Base-by-base conservation (phyloP, 2,329 filamentous ascomycete genomes). In the Colletotrichum nymphaeae region DNA sequence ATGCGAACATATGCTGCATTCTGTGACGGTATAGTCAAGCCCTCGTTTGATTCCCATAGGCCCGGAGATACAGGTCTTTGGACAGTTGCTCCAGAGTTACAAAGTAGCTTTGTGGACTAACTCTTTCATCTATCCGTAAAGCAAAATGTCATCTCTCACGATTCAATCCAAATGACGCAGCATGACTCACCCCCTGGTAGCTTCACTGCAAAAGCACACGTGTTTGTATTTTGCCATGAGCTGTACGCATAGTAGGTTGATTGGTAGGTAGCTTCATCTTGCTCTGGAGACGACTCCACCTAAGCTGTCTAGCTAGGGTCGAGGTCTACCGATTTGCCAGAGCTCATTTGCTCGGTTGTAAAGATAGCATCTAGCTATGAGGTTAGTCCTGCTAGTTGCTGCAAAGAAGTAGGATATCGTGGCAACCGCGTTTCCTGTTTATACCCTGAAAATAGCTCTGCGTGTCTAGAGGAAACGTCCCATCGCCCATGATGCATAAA, bases 181-280 rank as follows among this genome's bases (percentile, higher is more conserved):
- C 60, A 73, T 73, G 67, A 70, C 66, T 70, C 70, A 73, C 37
- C 37, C 32, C 9, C 24, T 19, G 42, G 55, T 55, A 52, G 46
- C 30, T 14, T 26, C 28, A 32, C 46, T 28, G 30, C 28, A 26
- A 37, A 64, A 42, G 5, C n/a, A 52, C 22, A 64, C 62, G n/a
- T 46, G 63, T 32, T 37, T 55, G 30, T 32, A 26, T 49, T 35
- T 37, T 66, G 22, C 42, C 42, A 19, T n/a, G 42, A 49, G 42
- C 42, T 14, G 30, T 14, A 28, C 24, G 24, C 24, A 24, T 24
- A 28, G 26, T n/a, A 59, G 53, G 53, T 59, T 30, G 52, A 59
- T 60, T 64, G 63, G 65, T 57, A 70, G 63, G 65, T 57, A 70
- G 59, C 67, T 70, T 52, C 28, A 35, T 65, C 37, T 49, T 70